Conservation (phyloP, 2,329 filamentous ascomycete species). For the Grosmannia clavigera region DNA sequence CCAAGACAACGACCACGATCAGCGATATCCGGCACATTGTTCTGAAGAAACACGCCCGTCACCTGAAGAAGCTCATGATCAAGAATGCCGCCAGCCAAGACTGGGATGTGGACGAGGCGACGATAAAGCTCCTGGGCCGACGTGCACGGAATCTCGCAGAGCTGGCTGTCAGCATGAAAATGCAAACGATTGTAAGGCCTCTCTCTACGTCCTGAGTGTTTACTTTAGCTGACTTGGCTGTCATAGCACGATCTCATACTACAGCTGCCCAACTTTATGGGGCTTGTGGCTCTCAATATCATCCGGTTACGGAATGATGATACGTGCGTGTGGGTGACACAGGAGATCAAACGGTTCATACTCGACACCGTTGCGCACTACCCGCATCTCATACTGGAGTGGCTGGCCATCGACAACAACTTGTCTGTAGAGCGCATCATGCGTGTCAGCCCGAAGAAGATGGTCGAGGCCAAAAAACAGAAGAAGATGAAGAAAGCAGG, state of each 20-base stretch:
- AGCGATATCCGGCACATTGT: slow-evolving; percentile 45
- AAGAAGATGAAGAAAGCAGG: slow-evolving; percentile 11
- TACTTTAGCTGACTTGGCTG: background rate
- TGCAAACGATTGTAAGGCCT: slow-evolving; percentile 38
- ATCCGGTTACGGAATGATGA: slow-evolving; percentile 42
- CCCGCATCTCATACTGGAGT: slow-evolving; percentile 43
- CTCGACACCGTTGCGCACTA: slow-evolving; percentile 45
- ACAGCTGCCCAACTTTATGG: slow-evolving; percentile 37
- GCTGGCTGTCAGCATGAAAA: slow-evolving; percentile 41
- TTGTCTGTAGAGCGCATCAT: slow-evolving; percentile 36
- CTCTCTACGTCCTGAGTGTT: background rate
- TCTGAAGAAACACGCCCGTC: slow-evolving; percentile 43
- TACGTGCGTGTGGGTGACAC: slow-evolving; percentile 42
- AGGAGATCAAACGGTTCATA: slow-evolving; percentile 45
- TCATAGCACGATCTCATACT: slow-evolving; percentile 45
- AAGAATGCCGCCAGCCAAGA: slow-evolving; percentile 38
- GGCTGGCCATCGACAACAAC: slow-evolving; percentile 41
- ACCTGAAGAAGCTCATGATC: slow-evolving; percentile 45
- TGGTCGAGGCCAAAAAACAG: slow-evolving; percentile 16
- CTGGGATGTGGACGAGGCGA: slow-evolving; percentile 48
- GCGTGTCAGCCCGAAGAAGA: slow-evolving; percentile 20
- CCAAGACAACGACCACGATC: slow-evolving; percentile 36
- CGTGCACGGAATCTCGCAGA: slow-evolving; percentile 39
- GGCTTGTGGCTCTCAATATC: slow-evolving; percentile 43
- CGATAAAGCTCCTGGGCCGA: slow-evolving; percentile 39